Base-by-base conservation (phyloP, 1,284 basidiomycete genomes). In the Tilletia horrida region DNA sequence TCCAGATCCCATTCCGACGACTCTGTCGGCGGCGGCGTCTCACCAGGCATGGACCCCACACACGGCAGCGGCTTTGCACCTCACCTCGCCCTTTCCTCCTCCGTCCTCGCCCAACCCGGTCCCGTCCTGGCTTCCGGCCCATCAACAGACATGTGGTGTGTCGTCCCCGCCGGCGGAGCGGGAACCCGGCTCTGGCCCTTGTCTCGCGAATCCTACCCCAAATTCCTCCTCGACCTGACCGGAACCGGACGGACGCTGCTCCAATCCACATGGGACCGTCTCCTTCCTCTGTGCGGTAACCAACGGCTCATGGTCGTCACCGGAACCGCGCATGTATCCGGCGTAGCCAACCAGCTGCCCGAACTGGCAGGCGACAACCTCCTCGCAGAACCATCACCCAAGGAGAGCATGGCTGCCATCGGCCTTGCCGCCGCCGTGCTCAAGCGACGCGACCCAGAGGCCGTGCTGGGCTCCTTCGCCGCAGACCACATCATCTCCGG, bases 401-500 rank as follows among this genome's bases (percentile, higher is more conserved):
- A 78, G 68, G 79, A 81, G 65, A 76, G 74, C 57, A 79, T 79
- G 76, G 79, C 77, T 11, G 79, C 79, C 27, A 79, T 81, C 43
- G 80, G 80, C 42, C 64, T 81, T 16, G 80, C 80, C 2, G 80
- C 80, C 16, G 78, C 80, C 3, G 80, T 81, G 9, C 71, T 81
- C 27, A 48, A 72, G 50, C 69, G 72, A 43, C 71, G 80, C 14
- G 77, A 81, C 47, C 78, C 80, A 0, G 74, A 81, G 25, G 80
- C 80, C 3, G 80, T 81, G 0, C 68, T 81, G 18, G 80, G 80
- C 67, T 78, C 76, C 14, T 81, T 81, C 64, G 80, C 80, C 9
- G 80, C 80, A 14, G 80, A 81, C 62, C 80, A 81, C 70, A 81
- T 81, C 66, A 78, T 81, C 65, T 74, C 72, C 8, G 80, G 80